Percentiles rank a stretch among this genome's conserved stretches.
phyloP scores from a whole-genome alignment of 192 early-diverging fungal genomes.

The Coemansia sp. region DNA sequence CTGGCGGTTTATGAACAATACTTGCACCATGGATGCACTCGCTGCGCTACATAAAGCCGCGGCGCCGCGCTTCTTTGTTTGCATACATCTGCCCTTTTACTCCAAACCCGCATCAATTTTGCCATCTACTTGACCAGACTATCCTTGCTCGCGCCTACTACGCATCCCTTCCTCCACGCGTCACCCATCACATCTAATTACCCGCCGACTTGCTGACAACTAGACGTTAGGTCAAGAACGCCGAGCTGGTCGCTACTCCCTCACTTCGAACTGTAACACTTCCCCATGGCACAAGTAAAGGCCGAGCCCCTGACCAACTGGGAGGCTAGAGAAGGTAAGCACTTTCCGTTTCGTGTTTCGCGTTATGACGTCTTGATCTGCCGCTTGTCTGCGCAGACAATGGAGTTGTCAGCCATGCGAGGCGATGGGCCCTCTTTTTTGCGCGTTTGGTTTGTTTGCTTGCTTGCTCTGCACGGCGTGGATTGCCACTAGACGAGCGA shows the following conservation, averaged over 20 bases:
- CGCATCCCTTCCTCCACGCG: background rate
- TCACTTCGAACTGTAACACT: background rate
- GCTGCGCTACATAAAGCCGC: background rate
- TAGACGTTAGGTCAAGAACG: background rate
- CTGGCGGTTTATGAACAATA: background rate
- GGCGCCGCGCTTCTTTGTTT: background rate
- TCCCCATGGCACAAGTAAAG: background rate
- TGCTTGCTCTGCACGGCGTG: background rate
- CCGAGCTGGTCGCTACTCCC: background rate
- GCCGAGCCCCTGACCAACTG: background rate
- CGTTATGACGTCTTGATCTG: background rate
- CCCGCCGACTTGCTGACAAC: background rate
- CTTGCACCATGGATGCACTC: background rate
- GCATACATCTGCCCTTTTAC: background rate
- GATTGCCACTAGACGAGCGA: background rate
- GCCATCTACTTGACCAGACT: background rate
- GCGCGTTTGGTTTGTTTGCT: too few species aligned
- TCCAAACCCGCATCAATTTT: background rate
- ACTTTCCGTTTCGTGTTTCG: background rate
- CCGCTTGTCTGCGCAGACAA: background rate
- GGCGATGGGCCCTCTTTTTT: too few species aligned
- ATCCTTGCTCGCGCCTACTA: background rate
- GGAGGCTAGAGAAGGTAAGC: slow-evolving; percentile 6
- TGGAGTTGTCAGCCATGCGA: background rate
- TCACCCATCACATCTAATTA: background rate